A percentile compares a stretch with the other conserved stretches of the same genome.
Conservation (phyloP, 2,329 filamentous ascomycete species). For the Neurospora sp. region DNA sequence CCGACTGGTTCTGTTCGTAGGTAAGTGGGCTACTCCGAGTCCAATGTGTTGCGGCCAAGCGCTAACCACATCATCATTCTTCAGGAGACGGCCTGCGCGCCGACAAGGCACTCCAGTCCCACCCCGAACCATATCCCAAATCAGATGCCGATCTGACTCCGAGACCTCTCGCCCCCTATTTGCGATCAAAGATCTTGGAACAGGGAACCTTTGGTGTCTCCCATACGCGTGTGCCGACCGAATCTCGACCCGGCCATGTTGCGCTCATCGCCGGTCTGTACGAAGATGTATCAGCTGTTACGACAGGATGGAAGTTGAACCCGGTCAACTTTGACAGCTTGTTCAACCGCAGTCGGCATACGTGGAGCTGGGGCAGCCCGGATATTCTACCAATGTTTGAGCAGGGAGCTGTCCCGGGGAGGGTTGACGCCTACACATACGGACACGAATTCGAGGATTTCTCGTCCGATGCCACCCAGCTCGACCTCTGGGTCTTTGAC, state of each 20-base stretch:
- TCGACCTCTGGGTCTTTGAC: constrained; percentile 96
- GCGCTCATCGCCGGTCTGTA: constrained; percentile 94
- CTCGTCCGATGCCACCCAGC: constrained; percentile 65
- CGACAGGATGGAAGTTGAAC: constrained; percentile 96
- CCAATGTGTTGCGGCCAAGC: not conserved
- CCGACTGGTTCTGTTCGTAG: constrained; percentile 86
- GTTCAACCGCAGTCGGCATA: constrained; percentile 93
- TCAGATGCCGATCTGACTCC: constrained; percentile 57
- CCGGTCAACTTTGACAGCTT: constrained; percentile 98
- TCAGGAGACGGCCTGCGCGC: constrained; percentile 83
- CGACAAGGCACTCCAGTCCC: constrained; percentile 93
- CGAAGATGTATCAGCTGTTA: constrained; percentile 95
- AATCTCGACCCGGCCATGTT: constrained; percentile 92
- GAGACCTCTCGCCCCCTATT: constrained; percentile 77
- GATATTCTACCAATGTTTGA: constrained; percentile 98
- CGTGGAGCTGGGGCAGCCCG: constrained; percentile 98
- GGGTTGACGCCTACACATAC: constrained; percentile 82
- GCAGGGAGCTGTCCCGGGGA: constrained; percentile 76
- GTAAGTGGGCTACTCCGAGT: constrained; percentile 36
- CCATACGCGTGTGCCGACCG: constrained; percentile 91
- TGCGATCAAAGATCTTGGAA: constrained; percentile 78
- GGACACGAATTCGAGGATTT: constrained; percentile 82
- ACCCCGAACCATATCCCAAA: constrained; percentile 73
- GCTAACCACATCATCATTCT: not conserved
- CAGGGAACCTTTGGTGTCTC: constrained; percentile 95